phyloP scores from a whole-genome alignment of 2,329 filamentous ascomycete genomes.

The Microcera coccophila region DNA sequence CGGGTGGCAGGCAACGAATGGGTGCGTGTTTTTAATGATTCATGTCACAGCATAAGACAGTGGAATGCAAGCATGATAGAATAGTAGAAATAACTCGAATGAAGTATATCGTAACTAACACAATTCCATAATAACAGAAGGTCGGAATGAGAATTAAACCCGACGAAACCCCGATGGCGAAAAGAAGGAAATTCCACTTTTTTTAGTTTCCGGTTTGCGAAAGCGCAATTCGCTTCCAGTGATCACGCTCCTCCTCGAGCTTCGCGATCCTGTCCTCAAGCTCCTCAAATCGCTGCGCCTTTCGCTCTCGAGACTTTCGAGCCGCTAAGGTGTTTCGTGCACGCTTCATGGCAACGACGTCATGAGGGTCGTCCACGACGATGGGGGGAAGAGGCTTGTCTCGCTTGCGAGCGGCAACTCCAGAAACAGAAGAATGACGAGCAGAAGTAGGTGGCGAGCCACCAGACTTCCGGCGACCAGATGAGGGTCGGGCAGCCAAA shows the following conservation, averaged over 20 bases:
- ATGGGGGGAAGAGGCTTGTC: slow-evolving; percentile 80
- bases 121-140: not conserved
- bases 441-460: slow-evolving; percentile 40
- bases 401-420: slow-evolving; percentile 69
- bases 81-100: not conserved
- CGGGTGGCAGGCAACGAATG: no score
- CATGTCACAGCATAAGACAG: no score
- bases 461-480: slow-evolving; percentile 44
- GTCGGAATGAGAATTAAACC: slow-evolving; percentile 21
- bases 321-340: slow-evolving; percentile 91
- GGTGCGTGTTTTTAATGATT: no score
- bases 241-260: slow-evolving; percentile 61
- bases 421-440: slow-evolving; percentile 66
- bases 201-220: slow-evolving; percentile 36
- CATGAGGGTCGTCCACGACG: slow-evolving; percentile 66
- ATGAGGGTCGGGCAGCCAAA: slow-evolving; percentile 37
- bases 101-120: not conserved
- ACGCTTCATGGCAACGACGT: slow-evolving; percentile 82
- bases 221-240: slow-evolving; percentile 59
- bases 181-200: slow-evolving; percentile 32
- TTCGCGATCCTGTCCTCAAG: slow-evolving; percentile 71
- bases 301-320: slow-evolving; percentile 86
- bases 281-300: slow-evolving; percentile 70
- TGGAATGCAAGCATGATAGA: no score
- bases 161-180: slow-evolving; percentile 7